Percentiles rank a stretch among this genome's conserved stretches.
Conservation (phyloP, 1,284 basidiomycete species). For the Cutaneotrichosporon sp. region DNA sequence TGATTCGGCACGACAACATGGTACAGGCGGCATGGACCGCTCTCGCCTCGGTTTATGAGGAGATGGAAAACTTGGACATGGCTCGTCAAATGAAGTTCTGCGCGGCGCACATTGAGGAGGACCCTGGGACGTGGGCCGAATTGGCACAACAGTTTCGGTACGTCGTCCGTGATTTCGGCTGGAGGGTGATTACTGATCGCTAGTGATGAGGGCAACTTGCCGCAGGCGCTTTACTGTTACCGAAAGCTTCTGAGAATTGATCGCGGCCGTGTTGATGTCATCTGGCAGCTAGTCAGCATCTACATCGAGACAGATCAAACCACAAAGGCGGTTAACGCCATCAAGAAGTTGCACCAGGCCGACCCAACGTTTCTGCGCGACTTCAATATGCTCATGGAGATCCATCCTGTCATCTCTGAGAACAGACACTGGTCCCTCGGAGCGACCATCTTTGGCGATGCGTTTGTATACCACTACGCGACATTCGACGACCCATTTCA, state of each 20-base stretch:
- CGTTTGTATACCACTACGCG: conserved; percentile 55
- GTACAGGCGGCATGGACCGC: conserved; percentile 80
- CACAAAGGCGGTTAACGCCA: conserved; percentile 68
- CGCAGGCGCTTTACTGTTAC: conserved; percentile 89
- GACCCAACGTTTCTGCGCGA: conserved; percentile 70
- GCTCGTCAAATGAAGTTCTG: conserved; percentile 81
- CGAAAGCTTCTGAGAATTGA: conserved; percentile 75
- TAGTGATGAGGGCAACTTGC: conserved; percentile 64
- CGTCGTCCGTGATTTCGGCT: conserved; percentile 20
- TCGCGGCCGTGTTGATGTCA: conserved; percentile 71
- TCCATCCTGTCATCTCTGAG: conserved; percentile 72
- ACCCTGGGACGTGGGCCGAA: conserved; percentile 80
- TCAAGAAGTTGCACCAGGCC: conserved; percentile 61
- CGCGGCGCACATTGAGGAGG: conserved; percentile 78
- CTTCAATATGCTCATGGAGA: conserved; percentile 69
- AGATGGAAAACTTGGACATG: conserved; percentile 62
- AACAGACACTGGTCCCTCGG: conserved; percentile 62
- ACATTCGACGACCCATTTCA: conserved; percentile 30
- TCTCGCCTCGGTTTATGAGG: conserved; percentile 71
- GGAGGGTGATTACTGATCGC: conserved; percentile 7
- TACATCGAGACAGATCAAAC: conserved; percentile 71
- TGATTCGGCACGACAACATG: conserved; percentile 87
- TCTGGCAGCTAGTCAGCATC: conserved; percentile 85
- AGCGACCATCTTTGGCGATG: conserved; percentile 61
- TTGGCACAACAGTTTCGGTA: conserved; percentile 71